These are phyloP conservation scores for Elsinoe australis DNA, from an alignment of 2,329 filamentous ascomycete genomes.

Conservation along the genomic window DNA sequence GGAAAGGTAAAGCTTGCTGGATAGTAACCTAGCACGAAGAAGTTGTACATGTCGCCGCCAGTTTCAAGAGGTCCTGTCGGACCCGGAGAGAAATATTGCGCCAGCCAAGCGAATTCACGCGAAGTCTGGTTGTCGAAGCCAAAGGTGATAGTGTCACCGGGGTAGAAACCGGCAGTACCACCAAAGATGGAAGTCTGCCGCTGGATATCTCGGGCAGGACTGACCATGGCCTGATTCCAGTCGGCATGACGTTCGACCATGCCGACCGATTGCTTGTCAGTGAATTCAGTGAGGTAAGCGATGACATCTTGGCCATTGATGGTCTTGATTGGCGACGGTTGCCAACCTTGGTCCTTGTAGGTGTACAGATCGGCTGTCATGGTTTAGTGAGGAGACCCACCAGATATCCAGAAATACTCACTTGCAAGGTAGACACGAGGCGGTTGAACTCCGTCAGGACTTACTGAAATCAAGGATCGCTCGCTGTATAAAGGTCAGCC, in stretches of 20 bases:
- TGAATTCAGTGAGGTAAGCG: conserved; percentile 29
- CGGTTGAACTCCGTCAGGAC: neutral
- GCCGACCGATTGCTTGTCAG: conserved; percentile 27
- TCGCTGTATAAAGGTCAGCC: neutral
- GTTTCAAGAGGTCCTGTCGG: conserved; percentile 27
- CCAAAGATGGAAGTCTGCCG: conserved; percentile 23
- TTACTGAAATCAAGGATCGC: neutral
- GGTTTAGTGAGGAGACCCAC: neutral
- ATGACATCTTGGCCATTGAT: conserved; percentile 30
- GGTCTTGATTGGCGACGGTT: conserved; percentile 21
- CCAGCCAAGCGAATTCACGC: conserved; percentile 21
- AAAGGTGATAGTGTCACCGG: conserved; percentile 27
- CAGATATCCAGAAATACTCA: neutral
- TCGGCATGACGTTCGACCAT: conserved; percentile 31
- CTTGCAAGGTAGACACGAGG: neutral
- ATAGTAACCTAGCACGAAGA: conserved; percentile 27
- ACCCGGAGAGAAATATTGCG: conserved; percentile 21
- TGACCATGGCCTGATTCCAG: conserved; percentile 32
- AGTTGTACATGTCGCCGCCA: conserved; percentile 35
- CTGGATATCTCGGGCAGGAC: conserved; percentile 26
- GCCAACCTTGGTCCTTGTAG: neutral
- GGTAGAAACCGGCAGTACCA: conserved; percentile 31
- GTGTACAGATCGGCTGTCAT: neutral
- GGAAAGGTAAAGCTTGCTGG: conserved; percentile 20
- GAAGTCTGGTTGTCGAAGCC: conserved; percentile 26